These are phyloP conservation scores for Sugiyamaella grinbergsii DNA, from an alignment of 1,139 yeast species.

Conservation along the genomic window DNA sequence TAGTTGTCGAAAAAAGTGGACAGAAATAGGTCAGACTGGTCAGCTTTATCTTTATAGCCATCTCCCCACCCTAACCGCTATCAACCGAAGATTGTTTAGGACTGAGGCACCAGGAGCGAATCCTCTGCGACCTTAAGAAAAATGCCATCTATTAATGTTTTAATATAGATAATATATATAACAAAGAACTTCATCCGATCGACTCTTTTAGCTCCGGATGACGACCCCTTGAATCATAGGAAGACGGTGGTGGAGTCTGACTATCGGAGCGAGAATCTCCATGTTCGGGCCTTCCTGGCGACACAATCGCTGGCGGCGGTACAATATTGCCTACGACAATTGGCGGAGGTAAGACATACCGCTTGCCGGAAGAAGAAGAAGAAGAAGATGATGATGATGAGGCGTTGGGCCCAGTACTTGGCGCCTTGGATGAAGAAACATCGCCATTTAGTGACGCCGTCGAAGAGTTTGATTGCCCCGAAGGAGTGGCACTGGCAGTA, in stretches of 20 bases:
- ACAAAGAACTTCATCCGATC: neutral
- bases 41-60: neutral
- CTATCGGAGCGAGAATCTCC: conserved; percentile 13
- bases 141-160: neutral
- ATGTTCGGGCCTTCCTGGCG: conserved; percentile 20
- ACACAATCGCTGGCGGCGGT: conserved; percentile 22
- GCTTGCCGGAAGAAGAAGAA: conserved; percentile 8
- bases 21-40: neutral
- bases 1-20: neutral
- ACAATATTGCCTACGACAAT: conserved; percentile 17
- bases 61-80: conserved; percentile 4
- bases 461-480: too few species aligned
- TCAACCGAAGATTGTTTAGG: neutral
- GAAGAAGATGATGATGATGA: conserved; percentile 3
- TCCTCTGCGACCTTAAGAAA: neutral
- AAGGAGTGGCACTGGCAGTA: too few species aligned
- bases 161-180: neutral
- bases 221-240: conserved; percentile 10
- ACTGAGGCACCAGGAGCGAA: neutral
- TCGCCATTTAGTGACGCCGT: too few species aligned
- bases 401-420: too few species aligned
- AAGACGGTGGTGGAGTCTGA: conserved; percentile 14
- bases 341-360: conserved; percentile 13
- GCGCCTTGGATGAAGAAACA: too few species aligned
- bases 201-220: conserved; percentile 1